Evolutionary conservation across 2,329 filamentous ascomycete species (phyloP).

Genomic region (Blastomyces gilchristii): DNA sequence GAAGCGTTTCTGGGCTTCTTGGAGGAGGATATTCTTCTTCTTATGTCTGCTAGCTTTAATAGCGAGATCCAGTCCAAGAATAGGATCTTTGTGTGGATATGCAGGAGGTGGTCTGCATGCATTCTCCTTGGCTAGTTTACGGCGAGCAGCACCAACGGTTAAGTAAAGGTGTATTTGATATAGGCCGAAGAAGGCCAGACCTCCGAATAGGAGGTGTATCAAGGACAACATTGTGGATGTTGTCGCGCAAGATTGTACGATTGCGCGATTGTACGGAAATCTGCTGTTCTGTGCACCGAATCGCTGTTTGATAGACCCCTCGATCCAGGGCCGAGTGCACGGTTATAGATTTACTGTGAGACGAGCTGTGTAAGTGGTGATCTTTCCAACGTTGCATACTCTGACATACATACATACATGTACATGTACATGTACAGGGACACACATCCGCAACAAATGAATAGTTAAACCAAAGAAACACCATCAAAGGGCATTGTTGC

Average conservation of each 20-base stretch:
- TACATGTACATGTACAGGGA: neutral
- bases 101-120: conserved; percentile 40
- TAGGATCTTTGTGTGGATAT: conserved; percentile 44
- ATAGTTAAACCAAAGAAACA: neutral
- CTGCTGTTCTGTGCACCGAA: neutral
- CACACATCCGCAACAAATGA: neutral
- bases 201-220: conserved; percentile 7
- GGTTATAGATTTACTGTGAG: neutral
- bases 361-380: neutral
- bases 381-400: neutral
- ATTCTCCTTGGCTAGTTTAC: conserved; percentile 21
- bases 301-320: neutral
- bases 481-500: neutral
- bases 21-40: conserved; percentile 9
- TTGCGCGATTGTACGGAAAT: neutral
- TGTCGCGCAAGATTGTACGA: neutral
- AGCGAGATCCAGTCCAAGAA: conserved; percentile 46
- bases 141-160: conserved; percentile 9
- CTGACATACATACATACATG: neutral
- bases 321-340: neutral
- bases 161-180: conserved; percentile 14
- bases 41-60: conserved; percentile 4
- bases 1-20: conserved; percentile 11
- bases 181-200: conserved; percentile 8
- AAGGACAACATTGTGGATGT: conserved; percentile 1